Evolutionary conservation across 2,329 filamentous ascomycete species (phyloP).

Genomic region (Xylogone sp.): DNA sequence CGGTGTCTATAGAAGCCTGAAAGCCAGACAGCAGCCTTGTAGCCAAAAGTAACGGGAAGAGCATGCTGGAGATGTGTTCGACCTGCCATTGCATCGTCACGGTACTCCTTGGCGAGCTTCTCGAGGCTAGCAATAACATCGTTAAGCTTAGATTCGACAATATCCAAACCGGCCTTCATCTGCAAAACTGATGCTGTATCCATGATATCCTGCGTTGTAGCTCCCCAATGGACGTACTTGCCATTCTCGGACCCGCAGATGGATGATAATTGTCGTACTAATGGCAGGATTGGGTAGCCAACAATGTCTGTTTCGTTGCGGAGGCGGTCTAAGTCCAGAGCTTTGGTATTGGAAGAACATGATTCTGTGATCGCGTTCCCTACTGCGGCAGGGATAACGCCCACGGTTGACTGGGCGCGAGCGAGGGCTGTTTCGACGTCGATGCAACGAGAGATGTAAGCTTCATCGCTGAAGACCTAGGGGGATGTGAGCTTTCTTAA

Average conservation of each 20-base stretch:
- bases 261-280: conserved; percentile 43
- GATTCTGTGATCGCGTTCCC: conserved; percentile 32
- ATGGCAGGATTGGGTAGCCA: conserved; percentile 48
- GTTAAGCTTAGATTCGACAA: conserved; percentile 41
- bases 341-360: conserved; percentile 15
- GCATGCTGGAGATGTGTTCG: conserved; percentile 56
- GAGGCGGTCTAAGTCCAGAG: conserved; percentile 39
- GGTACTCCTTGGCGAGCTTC: conserved; percentile 38
- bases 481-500: not conserved
- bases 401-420: conserved; percentile 43
- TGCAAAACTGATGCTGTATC: conserved; percentile 50
- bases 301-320: conserved; percentile 44
- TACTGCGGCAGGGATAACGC: conserved; percentile 39
- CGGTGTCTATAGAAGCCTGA: conserved; percentile 44
- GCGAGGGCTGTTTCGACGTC: conserved; percentile 49
- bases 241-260: conserved; percentile 28
- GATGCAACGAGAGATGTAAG: conserved; percentile 44
- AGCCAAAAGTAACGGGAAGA: conserved; percentile 52
- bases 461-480: conserved; percentile 43
- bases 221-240: conserved; percentile 55
- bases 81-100: conserved; percentile 53
- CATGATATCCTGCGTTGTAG: conserved; percentile 58
- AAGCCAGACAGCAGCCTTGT: conserved; percentile 53
- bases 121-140: conserved; percentile 40
- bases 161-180: conserved; percentile 44